Base-by-base conservation (phyloP, 1,284 basidiomycete species). In the Rhodotorula sp. region DNA sequence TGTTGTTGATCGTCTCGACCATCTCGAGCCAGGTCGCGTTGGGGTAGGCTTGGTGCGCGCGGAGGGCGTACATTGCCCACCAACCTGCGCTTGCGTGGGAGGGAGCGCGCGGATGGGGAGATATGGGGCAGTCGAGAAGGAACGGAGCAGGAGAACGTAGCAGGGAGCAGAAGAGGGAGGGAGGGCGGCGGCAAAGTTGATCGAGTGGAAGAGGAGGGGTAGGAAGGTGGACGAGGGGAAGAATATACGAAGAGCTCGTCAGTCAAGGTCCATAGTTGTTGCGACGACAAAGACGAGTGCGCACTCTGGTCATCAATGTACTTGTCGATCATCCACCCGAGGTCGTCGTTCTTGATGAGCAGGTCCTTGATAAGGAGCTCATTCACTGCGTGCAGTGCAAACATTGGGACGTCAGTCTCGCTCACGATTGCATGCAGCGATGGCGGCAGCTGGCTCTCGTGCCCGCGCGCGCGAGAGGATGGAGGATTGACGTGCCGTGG, bases 261-360 rank as follows among this genome's bases (percentile, higher is more conserved):
- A 39, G 39, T 39, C 39, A n/a, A n/a, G n/a, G n/a, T n/a, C n/a
- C n/a, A n/a, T n/a, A n/a, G n/a, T n/a, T n/a, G n/a, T n/a, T n/a
- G n/a, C n/a, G n/a, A n/a, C n/a, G n/a, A n/a, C 9, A 39, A 39
- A 15, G 39, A 39, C 39, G 25, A 21, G 27, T 22, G 27, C 70
- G 41, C 29, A 74, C 73, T 69, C 59, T 75, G 73, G 53, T 75
- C 73, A 51, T 75, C 73, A 37, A 75, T 66, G 62, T 75, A 75
- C 53, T 73, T 67, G 63, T 75, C 73, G 32, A 75, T 75, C 67
- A 75, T 75, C 61, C 62, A 75, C 17, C 65, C 66, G 34, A 67
- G 39, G 50, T 46, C 65, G 41, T 67, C 71, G 37, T 75, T 75
- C 25, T 32, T 54, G 59, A 64, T 67, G n/a, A 75, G 65, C 12